phyloP scores from a whole-genome alignment of 2,329 filamentous ascomycete genomes.

The Fusarium praegraminearum region DNA sequence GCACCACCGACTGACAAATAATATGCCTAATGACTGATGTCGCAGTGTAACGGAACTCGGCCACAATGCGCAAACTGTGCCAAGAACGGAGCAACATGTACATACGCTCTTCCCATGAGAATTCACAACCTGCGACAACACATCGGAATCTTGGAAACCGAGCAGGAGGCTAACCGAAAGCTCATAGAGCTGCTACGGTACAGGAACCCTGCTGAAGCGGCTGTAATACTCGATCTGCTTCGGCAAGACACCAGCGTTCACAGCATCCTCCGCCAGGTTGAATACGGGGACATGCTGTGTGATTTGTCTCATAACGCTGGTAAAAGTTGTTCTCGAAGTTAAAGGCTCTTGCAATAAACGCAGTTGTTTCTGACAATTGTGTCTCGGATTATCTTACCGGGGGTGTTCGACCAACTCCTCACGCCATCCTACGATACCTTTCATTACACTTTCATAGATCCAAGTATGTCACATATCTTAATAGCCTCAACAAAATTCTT shows the following conservation, averaged over 20 bases:
- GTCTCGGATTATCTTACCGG: not conserved
- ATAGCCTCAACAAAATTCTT: constrained; percentile 2
- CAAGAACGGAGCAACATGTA: not conserved
- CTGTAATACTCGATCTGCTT: constrained; percentile 9
- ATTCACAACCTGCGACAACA: not conserved
- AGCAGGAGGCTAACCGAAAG: not conserved
- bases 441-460: not conserved
- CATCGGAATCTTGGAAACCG: not conserved
- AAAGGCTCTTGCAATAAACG: not conserved
- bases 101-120: not conserved
- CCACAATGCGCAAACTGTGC: constrained; percentile 1
- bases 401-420: not conserved
- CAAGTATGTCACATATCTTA: not conserved
- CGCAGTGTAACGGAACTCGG: constrained; percentile 16
- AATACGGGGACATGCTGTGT: constrained; percentile 26
- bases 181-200: constrained; percentile 3
- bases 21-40: rapidly evolving
- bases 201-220: not conserved
- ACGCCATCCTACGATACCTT: not conserved
- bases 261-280: constrained; percentile 11
- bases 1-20: rapidly evolving
- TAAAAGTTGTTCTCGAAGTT: not conserved
- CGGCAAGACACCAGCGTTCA: constrained; percentile 1
- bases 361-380: not conserved
- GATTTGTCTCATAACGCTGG: not conserved